These are phyloP conservation scores for Musa acuminata DNA, from an alignment of 176 grass and related monocot genomes.

Conservation along the genomic window DNA sequence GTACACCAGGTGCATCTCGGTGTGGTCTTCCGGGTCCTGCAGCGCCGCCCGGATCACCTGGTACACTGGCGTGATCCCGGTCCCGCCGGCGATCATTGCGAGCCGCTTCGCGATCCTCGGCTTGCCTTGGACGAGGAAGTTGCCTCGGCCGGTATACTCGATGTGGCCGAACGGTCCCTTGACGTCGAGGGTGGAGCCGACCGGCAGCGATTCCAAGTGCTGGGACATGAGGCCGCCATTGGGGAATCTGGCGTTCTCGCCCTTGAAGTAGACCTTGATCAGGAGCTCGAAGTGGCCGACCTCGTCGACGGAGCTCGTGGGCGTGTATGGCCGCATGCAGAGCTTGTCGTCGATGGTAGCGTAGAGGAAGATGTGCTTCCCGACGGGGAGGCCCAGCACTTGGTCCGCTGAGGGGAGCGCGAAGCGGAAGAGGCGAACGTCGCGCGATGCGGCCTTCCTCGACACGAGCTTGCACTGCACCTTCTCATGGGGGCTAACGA, in stretches of 20 bases:
- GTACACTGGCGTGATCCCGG: slow-evolving; percentile 73
- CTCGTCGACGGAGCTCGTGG: slow-evolving; percentile 38
- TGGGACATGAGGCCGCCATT: slow-evolving; percentile 60
- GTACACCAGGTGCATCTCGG: slow-evolving; percentile 76
- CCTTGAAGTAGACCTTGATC: slow-evolving; percentile 62
- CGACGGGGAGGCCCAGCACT: slow-evolving; percentile 42
- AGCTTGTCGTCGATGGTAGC: slow-evolving; percentile 35
- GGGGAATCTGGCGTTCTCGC: slow-evolving; percentile 44
- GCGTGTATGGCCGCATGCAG: slow-evolving; percentile 75
- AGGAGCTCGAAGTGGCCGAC: slow-evolving; percentile 60
- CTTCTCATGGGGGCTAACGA: slow-evolving; percentile 45
- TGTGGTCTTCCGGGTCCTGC: slow-evolving; percentile 41
- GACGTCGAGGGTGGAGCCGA: slow-evolving; percentile 36
- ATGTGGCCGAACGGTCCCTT: slow-evolving; percentile 63
- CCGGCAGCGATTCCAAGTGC: slow-evolving; percentile 46
- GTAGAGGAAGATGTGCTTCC: slow-evolving; percentile 60
- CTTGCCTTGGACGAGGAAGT: slow-evolving; percentile 45
- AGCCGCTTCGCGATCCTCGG: slow-evolving; percentile 27
- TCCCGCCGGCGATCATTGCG: slow-evolving; percentile 74
- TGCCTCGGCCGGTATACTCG: slow-evolving; percentile 51
- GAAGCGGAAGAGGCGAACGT: slow-evolving; percentile 55
- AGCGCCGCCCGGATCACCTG: slow-evolving; percentile 86
- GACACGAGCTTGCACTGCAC: slow-evolving; percentile 39
- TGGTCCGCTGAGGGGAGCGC: slow-evolving; percentile 40
- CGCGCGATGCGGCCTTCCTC: slow-evolving; percentile 36